phyloP scores from a whole-genome alignment of 768 basidiomycete genomes.

The Chalciporus pseudorubinellus region DNA sequence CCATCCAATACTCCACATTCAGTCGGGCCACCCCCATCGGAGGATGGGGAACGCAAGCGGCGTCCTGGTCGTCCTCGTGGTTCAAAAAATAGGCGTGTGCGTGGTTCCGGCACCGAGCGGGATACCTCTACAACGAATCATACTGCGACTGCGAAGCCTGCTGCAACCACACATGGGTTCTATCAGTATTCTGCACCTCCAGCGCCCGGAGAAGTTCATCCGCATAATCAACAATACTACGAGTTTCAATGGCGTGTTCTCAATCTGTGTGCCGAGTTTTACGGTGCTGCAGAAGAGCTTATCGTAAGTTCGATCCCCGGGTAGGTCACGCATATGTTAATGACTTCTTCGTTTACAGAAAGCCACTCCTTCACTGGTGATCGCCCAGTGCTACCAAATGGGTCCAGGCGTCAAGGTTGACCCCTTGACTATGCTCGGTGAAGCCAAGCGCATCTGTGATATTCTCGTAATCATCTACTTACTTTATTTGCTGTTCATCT shows the following conservation, averaged over 20 bases:
- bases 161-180: slow-evolving; percentile 39
- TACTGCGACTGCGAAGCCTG: slow-evolving; percentile 26
- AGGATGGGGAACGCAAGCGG: slow-evolving; percentile 53
- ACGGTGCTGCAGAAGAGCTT: slow-evolving; percentile 81
- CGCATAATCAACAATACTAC: slow-evolving; percentile 76
- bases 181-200: slow-evolving; percentile 44
- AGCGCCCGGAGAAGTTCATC: slow-evolving; percentile 47
- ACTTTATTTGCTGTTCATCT: slow-evolving; percentile 3
- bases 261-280: slow-evolving; percentile 82
- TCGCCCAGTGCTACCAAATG: slow-evolving; percentile 80
- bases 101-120: slow-evolving; percentile 32
- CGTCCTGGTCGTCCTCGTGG: slow-evolving; percentile 78
- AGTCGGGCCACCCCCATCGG: slow-evolving; percentile 20
- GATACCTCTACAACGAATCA: slow-evolving; percentile 13
- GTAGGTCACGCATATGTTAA: slow-evolving; percentile 11
- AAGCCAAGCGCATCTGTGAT: slow-evolving; percentile 78
- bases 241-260: slow-evolving; percentile 85
- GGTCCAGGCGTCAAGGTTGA: slow-evolving; percentile 68
- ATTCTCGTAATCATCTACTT: slow-evolving; percentile 50
- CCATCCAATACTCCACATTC: slow-evolving; percentile 28
- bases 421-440: slow-evolving; percentile 67
- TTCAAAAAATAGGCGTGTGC: slow-evolving; percentile 67
- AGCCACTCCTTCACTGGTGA: slow-evolving; percentile 62
- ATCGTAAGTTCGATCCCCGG: slow-evolving; percentile 50
- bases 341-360: slow-evolving; percentile 32